Evolutionary conservation across 2,329 filamentous ascomycete genomes (phyloP).

Genomic region (Alternaria conjuncta): DNA sequence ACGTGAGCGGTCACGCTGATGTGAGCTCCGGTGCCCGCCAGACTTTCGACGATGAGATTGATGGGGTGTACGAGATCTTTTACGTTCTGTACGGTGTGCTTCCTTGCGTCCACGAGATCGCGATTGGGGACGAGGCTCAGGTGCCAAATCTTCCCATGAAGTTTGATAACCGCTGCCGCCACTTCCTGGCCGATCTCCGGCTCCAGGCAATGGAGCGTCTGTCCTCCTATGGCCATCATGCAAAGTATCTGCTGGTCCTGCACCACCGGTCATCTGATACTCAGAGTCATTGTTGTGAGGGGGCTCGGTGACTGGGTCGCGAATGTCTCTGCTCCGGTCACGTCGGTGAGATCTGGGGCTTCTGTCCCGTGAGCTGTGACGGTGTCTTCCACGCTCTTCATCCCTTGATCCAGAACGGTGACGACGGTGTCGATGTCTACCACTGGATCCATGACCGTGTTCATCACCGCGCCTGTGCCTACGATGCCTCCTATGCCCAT

Average conservation of each 20-base stretch:
- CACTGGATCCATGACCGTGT: background rate
- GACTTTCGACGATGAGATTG: background rate
- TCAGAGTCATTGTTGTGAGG: background rate
- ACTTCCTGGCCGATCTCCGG: background rate
- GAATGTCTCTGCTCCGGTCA: background rate
- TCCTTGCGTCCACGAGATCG: background rate
- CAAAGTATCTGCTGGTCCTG: background rate
- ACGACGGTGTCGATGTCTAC: background rate
- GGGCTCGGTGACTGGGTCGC: background rate
- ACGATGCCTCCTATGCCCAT: background rate
- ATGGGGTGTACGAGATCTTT: background rate
- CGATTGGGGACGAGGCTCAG: background rate
- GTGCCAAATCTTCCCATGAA: background rate
- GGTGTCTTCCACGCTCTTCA: background rate
- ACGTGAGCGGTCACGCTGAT: background rate
- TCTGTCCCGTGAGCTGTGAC: background rate
- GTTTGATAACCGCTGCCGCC: background rate
- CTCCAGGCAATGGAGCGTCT: background rate
- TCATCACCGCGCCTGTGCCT: background rate
- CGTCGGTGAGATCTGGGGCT: background rate
- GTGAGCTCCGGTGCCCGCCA: background rate
- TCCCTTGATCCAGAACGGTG: background rate
- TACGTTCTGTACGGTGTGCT: background rate
- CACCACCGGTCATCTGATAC: constrained; percentile 12
- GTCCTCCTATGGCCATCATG: background rate